phyloP scores from a whole-genome alignment of 495 filamentous ascomycete genomes.

The Thozetella sp. region DNA sequence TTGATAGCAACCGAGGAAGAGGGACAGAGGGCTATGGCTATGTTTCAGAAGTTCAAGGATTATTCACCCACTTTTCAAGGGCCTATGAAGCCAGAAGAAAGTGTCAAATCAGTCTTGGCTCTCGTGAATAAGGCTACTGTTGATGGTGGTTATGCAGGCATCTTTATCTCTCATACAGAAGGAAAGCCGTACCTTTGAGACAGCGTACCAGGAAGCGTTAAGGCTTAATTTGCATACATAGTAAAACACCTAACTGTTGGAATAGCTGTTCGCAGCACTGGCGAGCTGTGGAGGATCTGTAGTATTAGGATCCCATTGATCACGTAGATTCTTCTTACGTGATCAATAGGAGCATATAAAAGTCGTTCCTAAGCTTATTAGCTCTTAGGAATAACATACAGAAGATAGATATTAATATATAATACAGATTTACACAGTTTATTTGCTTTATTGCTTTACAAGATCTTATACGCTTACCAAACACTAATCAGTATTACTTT shows the following conservation, averaged over 20 bases:
- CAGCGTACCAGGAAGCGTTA: background rate
- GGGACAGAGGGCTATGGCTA: slow-evolving; percentile 16
- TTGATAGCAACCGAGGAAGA: slow-evolving; percentile 33
- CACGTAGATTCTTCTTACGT: too few species aligned
- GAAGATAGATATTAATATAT: too few species aligned
- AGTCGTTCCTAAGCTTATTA: too few species aligned
- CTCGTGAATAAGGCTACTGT: slow-evolving; percentile 20
- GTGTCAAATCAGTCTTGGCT: slow-evolving; percentile 30
- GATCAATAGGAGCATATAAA: too few species aligned
- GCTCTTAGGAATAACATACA: too few species aligned
- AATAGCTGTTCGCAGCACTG: too few species aligned
- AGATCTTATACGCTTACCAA: too few species aligned
- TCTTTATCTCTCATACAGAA: slow-evolving; percentile 17
- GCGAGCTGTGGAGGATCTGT: too few species aligned
- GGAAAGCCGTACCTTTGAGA: slow-evolving; percentile 16
- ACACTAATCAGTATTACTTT: too few species aligned
- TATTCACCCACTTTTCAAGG: slow-evolving; percentile 47
- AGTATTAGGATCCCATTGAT: too few species aligned
- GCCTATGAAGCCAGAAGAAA: slow-evolving; percentile 29
- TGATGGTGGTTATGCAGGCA: slow-evolving; percentile 18
- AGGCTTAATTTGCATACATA: background rate
- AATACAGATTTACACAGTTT: too few species aligned
- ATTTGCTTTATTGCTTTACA: too few species aligned
- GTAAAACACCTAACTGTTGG: background rate
- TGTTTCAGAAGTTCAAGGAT: slow-evolving; percentile 25